These are phyloP conservation scores for Aristolochia contorta DNA, from an alignment of 164 flowering plant species.

Conservation along the genomic window DNA sequence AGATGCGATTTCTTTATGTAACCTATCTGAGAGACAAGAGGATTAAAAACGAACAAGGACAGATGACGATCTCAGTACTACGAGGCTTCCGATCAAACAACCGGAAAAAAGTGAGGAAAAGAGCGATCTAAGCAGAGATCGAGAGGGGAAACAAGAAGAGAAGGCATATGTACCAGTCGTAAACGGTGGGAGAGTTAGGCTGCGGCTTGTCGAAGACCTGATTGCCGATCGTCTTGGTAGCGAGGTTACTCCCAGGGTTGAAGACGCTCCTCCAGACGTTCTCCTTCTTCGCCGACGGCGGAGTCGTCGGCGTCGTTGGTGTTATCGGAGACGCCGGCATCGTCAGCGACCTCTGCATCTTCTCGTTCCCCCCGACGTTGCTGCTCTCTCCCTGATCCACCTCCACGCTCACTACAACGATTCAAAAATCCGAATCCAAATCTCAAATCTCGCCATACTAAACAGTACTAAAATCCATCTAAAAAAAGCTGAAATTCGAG, in stretches of 20 bases:
- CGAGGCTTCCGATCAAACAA: not conserved
- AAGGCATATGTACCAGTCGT: conserved; percentile 99
- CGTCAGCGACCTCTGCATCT: conserved; percentile 47
- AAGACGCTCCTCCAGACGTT: conserved; percentile 99
- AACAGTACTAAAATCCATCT: not conserved
- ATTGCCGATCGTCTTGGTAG: conserved; percentile 51
- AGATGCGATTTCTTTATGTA: too few relatives aligned
- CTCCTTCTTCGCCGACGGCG: conserved; percentile 28
- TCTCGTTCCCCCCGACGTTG: conserved; percentile 19
- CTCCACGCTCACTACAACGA: not conserved
- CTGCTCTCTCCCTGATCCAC: conserved; percentile 8
- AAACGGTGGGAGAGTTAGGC: conserved; percentile 83
- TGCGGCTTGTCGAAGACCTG: conserved; percentile 71
- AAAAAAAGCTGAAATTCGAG: too few relatives aligned
- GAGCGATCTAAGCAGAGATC: not conserved
- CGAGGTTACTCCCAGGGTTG: conserved; percentile 88
- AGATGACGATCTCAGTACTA: not conserved
- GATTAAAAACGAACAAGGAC: too few relatives aligned
- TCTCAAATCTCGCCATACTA: not conserved
- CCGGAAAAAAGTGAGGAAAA: not conserved
- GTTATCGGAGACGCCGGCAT: conserved; percentile 60
- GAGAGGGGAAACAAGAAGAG: too few relatives aligned
- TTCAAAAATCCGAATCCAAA: not conserved
- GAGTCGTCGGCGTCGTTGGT: conserved; percentile 46
- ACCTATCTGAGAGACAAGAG: too few relatives aligned